Conservation (phyloP, 352 stramenopile species). For the Pythium utonaiense region DNA sequence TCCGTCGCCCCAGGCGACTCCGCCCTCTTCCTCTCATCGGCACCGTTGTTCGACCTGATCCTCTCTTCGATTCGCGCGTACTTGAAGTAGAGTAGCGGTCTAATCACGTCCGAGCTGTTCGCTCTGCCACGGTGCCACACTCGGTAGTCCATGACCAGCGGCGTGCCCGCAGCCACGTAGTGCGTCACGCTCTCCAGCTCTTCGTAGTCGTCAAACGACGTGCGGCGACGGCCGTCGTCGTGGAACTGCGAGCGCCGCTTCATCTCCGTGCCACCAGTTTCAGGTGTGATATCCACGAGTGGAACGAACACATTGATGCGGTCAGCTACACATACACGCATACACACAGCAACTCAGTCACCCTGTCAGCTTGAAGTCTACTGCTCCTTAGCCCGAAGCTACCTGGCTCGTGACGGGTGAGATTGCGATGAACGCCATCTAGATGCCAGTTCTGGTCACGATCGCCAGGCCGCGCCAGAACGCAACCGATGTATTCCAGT, state of each 20-base stretch:
- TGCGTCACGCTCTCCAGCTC: slow-evolving; percentile 52
- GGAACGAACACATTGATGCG: slow-evolving; percentile 76
- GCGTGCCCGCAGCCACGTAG: slow-evolving; percentile 48
- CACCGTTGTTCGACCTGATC: not conserved
- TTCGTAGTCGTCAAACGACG: slow-evolving; percentile 46
- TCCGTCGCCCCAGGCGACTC: not conserved
- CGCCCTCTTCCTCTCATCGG: not conserved
- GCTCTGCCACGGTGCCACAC: slow-evolving; percentile 67
- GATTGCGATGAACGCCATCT: slow-evolving; percentile 64
- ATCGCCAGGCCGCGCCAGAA: slow-evolving; percentile 59
- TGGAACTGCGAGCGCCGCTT: slow-evolving; percentile 55
- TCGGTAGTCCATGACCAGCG: slow-evolving; percentile 74
- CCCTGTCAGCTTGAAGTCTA: too few relatives aligned
- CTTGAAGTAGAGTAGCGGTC: slow-evolving; percentile 73
- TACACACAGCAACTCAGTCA: too few relatives aligned
- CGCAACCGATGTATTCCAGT: slow-evolving; percentile 74
- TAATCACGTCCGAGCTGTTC: slow-evolving; percentile 33
- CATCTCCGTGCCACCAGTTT: slow-evolving; percentile 67
- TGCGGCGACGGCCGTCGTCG: slow-evolving; percentile 26
- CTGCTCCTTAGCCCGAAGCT: too few relatives aligned
- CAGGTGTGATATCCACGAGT: slow-evolving; percentile 44
- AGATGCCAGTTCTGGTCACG: slow-evolving; percentile 77
- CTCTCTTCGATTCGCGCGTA: slow-evolving; percentile 27
- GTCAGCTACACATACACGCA: slow-evolving; percentile 32
- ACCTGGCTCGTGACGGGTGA: slow-evolving; percentile 50